Evolutionary conservation across 2,329 filamentous ascomycete genomes (phyloP), one percentile per base, ranked within the genome.

Genomic region (Fusarium irregulare): DNA sequence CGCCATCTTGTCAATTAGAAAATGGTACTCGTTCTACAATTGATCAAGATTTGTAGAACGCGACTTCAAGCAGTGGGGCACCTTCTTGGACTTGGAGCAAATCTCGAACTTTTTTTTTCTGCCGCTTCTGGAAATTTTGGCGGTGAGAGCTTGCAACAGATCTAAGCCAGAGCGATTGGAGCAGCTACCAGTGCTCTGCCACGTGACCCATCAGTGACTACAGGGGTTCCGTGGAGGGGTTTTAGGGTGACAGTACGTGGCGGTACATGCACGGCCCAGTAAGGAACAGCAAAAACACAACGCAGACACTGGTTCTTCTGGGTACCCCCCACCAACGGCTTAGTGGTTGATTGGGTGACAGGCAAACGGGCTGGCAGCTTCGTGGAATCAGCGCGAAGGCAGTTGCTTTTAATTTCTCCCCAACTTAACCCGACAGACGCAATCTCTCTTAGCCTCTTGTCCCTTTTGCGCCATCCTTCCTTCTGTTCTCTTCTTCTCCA

Each of bases 1-100:
- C 47, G 83, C 81, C 84, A 86, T 86, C 47, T 72, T 80, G 68
- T 45, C 25, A 27, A 56, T 60, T 54, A 32, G 37, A 27, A 37
- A 56, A 27, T 54, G 42, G 44, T 49, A 51, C 45, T 56, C n/a
- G 45, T 58, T 40, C 44, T 41, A 18, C 50, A 53, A 27, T 37
- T 37, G 49, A 46, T 71, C 59, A 70, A 70, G 64, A 64, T 70
- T 62, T 72, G 58, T 50, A 72, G 68, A 63, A 70, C 64, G 56
- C 60, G 60, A 70, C 44, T 66, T 50, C 28, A 62, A 50, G 42
- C 54, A 54, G 73, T 75, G 73, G 72, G 68, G 71, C 55, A 27
- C 34, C 40, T 58, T 50, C 47, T 50, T 34, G 47, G 12, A 40
- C 56, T 60, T 37, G 18, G 34, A 67, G 55, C 53, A 66, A 72